phyloP scores from a whole-genome alignment of 2,329 filamentous ascomycete genomes.

The Exophiala bonariae region DNA sequence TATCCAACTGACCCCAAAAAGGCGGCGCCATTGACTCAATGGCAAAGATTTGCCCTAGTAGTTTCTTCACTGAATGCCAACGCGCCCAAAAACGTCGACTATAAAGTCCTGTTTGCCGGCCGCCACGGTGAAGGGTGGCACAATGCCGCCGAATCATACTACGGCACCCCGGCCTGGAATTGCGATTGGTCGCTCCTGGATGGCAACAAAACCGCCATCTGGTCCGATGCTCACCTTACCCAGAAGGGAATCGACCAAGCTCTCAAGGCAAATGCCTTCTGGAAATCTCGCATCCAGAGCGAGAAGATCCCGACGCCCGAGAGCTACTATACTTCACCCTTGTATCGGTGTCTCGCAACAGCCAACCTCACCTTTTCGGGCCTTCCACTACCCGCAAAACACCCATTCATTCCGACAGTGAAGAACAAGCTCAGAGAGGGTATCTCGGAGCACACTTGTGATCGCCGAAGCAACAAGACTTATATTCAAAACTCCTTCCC shows the following conservation, averaged over 20 bases:
- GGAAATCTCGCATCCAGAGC: constrained; percentile 46
- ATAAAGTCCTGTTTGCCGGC: constrained; percentile 59
- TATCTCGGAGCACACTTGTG: constrained; percentile 62
- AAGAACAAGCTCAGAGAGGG: constrained; percentile 63
- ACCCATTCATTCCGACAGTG: constrained; percentile 54
- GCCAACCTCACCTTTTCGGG: constrained; percentile 55
- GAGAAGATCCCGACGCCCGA: constrained; percentile 54
- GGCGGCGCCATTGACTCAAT: constrained; percentile 48
- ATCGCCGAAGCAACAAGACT: constrained; percentile 52
- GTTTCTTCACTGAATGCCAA: constrained; percentile 47
- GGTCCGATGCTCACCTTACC: constrained; percentile 61
- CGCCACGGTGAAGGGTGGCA: constrained; percentile 63
- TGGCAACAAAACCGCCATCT: constrained; percentile 55
- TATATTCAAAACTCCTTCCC: constrained; percentile 53
- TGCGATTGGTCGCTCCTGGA: constrained; percentile 61
- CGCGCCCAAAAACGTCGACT: constrained; percentile 40
- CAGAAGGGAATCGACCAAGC: constrained; percentile 54
- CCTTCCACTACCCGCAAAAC: constrained; percentile 44
- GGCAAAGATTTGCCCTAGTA: constrained; percentile 54
- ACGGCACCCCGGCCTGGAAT: constrained; percentile 62
- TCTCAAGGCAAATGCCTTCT: constrained; percentile 47
- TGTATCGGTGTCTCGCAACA: constrained; percentile 60
- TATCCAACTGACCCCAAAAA: constrained; percentile 44
- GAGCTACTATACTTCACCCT: constrained; percentile 58
- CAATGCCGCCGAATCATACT: constrained; percentile 60